Base-by-base conservation (phyloP, 2,329 filamentous ascomycete species). In the Pyricularia grisea region DNA sequence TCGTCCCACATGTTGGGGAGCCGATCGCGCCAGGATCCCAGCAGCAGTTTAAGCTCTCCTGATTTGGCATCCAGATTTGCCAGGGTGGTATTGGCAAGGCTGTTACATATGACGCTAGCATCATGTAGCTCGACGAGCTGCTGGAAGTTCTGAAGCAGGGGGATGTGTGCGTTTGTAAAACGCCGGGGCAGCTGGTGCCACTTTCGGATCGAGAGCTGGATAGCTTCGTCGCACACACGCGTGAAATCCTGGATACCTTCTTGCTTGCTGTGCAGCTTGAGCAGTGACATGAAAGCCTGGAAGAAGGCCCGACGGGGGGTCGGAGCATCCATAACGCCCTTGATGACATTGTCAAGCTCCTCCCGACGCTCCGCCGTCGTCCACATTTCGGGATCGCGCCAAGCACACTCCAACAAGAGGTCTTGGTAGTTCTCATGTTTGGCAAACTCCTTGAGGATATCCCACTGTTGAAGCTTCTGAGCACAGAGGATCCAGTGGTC, bases 361-460 rank as follows among this genome's bases (percentile, higher is more conserved):
- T 98, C 94, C 33, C 94, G 90, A 73, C 94, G 92, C 71, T 93
- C 91, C 65, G 90, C 85, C 61, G 89, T 92, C 75, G 92, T 91
- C 95, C 96, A 99, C 79, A 94, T 94, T 71, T 99, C 96, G 69
- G 94, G 92, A 74, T 94, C 93, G 71, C 95, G 90, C 95, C 95
- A 99, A 20, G 93, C 94, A 71, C 95, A 93, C 79, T 99, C 95
- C 14, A 99, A 83, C 50, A 97, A 88, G 67, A 99, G 87, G 77
- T 99, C 95, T 76, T 97, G 97, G 80, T 97, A 91, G 76, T 99
- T 99, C 77, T 99, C 96, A 75, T 99, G 95, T 79, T 99, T 99
- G 4, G 95, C 94, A 76, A 98, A 98, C 74, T 99, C 96, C 71
- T 93, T 93, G 42, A 99, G 80, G 69, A 99, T 94, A 74, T 99